Percentiles rank a stretch among this genome's conserved stretches.
phyloP scores from a whole-genome alignment of 495 filamentous ascomycete genomes.

The Aspergillus hancockii region DNA sequence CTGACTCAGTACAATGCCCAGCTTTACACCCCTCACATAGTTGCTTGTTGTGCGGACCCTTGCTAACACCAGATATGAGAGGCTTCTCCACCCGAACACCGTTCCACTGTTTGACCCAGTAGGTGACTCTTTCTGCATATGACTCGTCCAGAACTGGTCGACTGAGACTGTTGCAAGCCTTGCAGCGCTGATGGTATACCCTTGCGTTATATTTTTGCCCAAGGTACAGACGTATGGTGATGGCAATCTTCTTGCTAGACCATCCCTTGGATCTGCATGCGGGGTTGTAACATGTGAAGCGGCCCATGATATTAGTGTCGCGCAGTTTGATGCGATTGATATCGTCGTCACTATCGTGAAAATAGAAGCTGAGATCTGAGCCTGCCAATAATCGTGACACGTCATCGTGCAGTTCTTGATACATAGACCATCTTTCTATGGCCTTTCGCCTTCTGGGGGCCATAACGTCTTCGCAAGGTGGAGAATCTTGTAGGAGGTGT shows the following conservation, averaged over 20 bases:
- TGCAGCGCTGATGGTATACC: constrained; percentile 51
- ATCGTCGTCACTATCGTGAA: constrained; percentile 10
- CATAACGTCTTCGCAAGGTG: constrained; percentile 9
- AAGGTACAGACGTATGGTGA: constrained; percentile 46
- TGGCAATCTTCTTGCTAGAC: constrained; percentile 45
- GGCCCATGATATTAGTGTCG: constrained; percentile 32
- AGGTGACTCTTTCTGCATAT: constrained; percentile 52
- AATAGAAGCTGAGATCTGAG: constrained; percentile 12
- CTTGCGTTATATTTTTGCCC: constrained; percentile 42
- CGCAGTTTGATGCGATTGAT: neutral
- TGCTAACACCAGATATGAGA: constrained; percentile 24
- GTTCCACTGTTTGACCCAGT: constrained; percentile 52
- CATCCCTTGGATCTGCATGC: constrained; percentile 20
- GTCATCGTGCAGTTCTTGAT: constrained; percentile 16
- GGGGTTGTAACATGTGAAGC: constrained; percentile 29
- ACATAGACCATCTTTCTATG: constrained; percentile 11
- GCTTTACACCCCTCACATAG: constrained; percentile 53
- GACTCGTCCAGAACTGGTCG: constrained; percentile 38
- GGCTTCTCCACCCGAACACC: constrained; percentile 40
- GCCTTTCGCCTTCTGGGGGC: constrained; percentile 15
- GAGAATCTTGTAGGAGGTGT: too few species aligned
- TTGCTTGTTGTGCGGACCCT: constrained; percentile 39
- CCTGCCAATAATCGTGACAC: constrained; percentile 14
- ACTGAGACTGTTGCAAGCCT: constrained; percentile 31
- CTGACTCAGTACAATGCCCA: constrained; percentile 37